Percentiles rank a stretch among this genome's conserved stretches.
These are phyloP conservation scores for Fusarium musae DNA, from an alignment of 2,329 filamentous ascomycete species.

Conservation along the genomic window DNA sequence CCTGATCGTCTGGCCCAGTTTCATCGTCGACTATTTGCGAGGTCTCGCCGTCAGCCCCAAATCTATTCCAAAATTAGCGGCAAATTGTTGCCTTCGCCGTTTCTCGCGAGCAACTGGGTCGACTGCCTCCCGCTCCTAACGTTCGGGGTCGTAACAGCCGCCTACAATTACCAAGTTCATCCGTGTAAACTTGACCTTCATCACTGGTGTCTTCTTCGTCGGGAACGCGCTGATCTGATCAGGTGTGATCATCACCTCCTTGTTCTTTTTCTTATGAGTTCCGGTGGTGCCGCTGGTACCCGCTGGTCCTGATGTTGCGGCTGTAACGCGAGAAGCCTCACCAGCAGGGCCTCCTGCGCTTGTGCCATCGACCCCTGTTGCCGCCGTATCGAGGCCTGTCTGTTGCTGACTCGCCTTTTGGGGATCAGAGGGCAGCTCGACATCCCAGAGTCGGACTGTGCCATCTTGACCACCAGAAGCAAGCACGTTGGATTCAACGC, in stretches of 20 bases:
- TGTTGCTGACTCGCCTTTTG: constrained; percentile 65
- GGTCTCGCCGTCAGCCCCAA: constrained; percentile 16
- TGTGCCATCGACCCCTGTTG: constrained; percentile 55
- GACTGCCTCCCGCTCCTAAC: constrained; percentile 46
- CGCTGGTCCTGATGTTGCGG: constrained; percentile 43
- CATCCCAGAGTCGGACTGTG: constrained; percentile 94
- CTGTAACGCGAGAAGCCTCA: constrained; percentile 46
- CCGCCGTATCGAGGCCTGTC: constrained; percentile 56
- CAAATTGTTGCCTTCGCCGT: constrained; percentile 23
- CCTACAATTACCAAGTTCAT: constrained; percentile 95
- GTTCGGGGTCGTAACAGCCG: constrained; percentile 72
- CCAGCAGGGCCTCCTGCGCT: constrained; percentile 41
- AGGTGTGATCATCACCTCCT: constrained; percentile 88
- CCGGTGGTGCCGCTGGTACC: constrained; percentile 46
- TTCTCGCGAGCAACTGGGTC: constrained; percentile 18
- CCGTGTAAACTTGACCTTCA: constrained; percentile 91
- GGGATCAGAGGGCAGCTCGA: constrained; percentile 76
- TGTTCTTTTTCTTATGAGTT: constrained; percentile 78
- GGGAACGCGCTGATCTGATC: constrained; percentile 96
- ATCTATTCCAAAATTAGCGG: constrained; percentile 34
- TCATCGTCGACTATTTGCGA: background rate
- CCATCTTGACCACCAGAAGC: constrained; percentile 92
- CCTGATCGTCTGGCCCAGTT: background rate
- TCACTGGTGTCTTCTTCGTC: constrained; percentile 95
- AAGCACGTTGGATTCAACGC: constrained; percentile 89